Evolutionary conservation across 768 basidiomycete genomes (phyloP), one percentile per base, ranked within the genome.

Genomic region (Boletus bicolor): DNA sequence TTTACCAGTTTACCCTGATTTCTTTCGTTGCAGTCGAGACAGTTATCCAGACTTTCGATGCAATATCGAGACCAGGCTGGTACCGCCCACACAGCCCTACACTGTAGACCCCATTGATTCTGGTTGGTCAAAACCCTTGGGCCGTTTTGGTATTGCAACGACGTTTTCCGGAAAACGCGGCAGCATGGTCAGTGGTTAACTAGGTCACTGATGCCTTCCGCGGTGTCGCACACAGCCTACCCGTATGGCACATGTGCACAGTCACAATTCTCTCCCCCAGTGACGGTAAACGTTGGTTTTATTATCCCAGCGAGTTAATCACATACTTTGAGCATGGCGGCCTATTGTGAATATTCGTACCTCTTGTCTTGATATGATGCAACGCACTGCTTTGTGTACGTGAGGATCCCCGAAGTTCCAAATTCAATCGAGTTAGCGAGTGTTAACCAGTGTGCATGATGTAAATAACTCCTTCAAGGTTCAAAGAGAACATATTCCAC

Each of bases 141-240:
- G 14, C 53, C 28, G 19, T 19, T 19, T 60, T 53, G 24, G 30
- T 21, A n/a, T 14, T 28, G 1, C 17, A 26, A 26, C 24, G 35
- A 38, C n/a, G 14, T 55, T 56, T 45, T 42, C 24, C 38, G 37
- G 50, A 41, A 36, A n/a, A 21, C 8, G 17, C 24, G 39, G 47
- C 45, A 26, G 42, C 24, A 4, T 54, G 39, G 45, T 26, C 43
- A 32, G 4, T 28, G 28, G 6, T 28, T 28, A 24, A 24, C 21
- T 24, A 24, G 21, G 21, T 24, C 21, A 24, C 35, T 39, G 49
- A 42, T 46, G 12, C 10, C 14, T 35, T 49, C 44, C n/a, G 30
- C 35, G 12, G 39, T 30, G 14, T 46, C 19, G 15, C 41, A 21
- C 62, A 64, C 51, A 57, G 51, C 51, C 24, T 32, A n/a, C 21